Conservation (phyloP, 768 basidiomycete species). For the Mycena albidolilacea region DNA sequence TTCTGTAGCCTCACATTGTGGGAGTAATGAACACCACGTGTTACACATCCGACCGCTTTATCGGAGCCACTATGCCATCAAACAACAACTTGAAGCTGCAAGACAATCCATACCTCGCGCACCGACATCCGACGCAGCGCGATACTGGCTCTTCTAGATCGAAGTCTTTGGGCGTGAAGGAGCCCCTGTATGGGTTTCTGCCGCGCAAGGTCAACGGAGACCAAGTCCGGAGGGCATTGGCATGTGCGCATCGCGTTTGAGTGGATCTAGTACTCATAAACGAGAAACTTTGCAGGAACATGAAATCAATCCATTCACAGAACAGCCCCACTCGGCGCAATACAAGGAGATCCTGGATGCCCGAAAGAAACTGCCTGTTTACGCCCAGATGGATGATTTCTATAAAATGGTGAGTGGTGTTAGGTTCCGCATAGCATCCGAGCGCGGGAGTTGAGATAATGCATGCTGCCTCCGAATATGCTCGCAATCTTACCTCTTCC, state of each 20-base stretch:
- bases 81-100: slow-evolving; percentile 15
- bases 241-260: slow-evolving; percentile 50
- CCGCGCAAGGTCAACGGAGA: slow-evolving; percentile 53
- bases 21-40: too few species aligned
- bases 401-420: slow-evolving; percentile 80
- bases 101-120: slow-evolving; percentile 72
- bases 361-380: slow-evolving; percentile 93
- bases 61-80: slow-evolving; percentile 10
- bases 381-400: slow-evolving; percentile 93
- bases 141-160: slow-evolving; percentile 45
- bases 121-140: slow-evolving; percentile 53
- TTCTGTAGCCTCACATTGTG: too few species aligned
- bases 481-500: too few species aligned
- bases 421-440: too few species aligned
- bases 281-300: slow-evolving; percentile 66
- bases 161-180: slow-evolving; percentile 10
- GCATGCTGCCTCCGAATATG: too few species aligned
- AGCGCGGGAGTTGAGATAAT: too few species aligned
- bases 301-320: slow-evolving; percentile 90
- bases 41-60: too few species aligned
- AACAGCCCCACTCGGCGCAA: slow-evolving; percentile 76
- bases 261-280: slow-evolving; percentile 2
- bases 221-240: slow-evolving; percentile 82
- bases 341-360: slow-evolving; percentile 89
- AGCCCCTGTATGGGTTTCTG: not conserved